Base-by-base conservation (phyloP, 331 rosid genomes). In the Dryas integrifolia region DNA sequence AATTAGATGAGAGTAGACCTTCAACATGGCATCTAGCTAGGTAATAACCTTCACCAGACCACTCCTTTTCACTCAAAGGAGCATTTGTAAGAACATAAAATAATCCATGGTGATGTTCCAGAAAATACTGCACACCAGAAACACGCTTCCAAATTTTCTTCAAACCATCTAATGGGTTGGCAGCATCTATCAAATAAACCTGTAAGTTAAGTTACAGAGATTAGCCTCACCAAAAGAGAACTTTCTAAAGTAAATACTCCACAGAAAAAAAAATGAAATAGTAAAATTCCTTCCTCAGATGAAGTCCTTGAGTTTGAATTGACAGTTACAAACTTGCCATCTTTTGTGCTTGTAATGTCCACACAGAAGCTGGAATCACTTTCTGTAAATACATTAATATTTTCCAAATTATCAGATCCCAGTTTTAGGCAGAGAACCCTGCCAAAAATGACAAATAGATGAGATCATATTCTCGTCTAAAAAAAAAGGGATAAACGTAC, bases 241-340 rank as follows among this genome's bases (percentile, higher is more conserved):
- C 53, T 39, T 58, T 57, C 47, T 16, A 21, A 62, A 39, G 16
- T 39, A 69, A 63, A 44, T 77, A 67, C 49, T 60, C 26, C 26
- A 18, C 58, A 62, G 47, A 55, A 24, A 75, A 78, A 79, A 74
- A 78, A 8, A 58, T 62, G 16, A 79, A 65, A 58, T 12, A 65
- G 67, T 21, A 74, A 85, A 85, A 80, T 85, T 84, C 97, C 87
- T 93, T 93, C 98, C 98, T 94, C 96, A 30, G 96, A 94, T 80
- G 98, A 94, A 85, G 96, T 91, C 88, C 98, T 91, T 81, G 98
- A 94, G 83, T 94, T 94, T 81, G 96, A 89, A 88, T 94, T 91
- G 82, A 91, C 93, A 77, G 98, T 94, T 16, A 94, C 80, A 81
- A 94, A 89, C 89, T 91, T 89, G 80, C 98, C 96, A 72, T 94